Evolutionary conservation across 768 basidiomycete genomes (phyloP), one percentile per base, ranked within the genome.

Genomic region (Clavaria fumosa): DNA sequence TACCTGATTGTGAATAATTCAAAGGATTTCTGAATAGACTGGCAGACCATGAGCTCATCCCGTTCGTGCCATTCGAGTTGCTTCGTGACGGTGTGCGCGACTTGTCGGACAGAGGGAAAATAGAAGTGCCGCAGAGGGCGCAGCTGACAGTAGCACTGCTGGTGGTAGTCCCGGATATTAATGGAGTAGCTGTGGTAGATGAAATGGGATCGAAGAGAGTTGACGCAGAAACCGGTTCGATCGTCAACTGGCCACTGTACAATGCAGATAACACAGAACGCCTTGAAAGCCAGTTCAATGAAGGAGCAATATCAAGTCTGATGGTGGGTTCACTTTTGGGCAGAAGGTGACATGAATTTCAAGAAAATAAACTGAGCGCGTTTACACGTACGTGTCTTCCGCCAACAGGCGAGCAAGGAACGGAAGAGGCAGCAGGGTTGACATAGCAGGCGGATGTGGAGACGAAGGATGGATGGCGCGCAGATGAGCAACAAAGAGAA

Each of bases 271-370:
- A 66, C 17, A 97, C 80, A 3, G 77, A 76, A 20, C 89, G 75
- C 19, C 90, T 71, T 11, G 82, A 80, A n/a, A 97, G 66, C 84
- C 86, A 97, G 50, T 85, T 90, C 23, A 99, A 62, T 9, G 89
- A 84, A 0, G 91, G 86, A 0, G 95, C 90, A n/a, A 84, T 62
- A 51, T 97, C 95, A 12, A 99, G 69, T 6, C 95, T 78, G 21
- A 95, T 63, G 0, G 90, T 86, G 0, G 93, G 86, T 48, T 99
- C 93, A 17, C 90, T 88, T 53, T 3, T 41, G 40, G 41, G 19
- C 23, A 23, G 28, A 43, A 41, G 23, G 22, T 5, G 37, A 26
- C 2, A n/a, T 31, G 28, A 32, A 17, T 15, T 11, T 23, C 45
- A 39, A 52, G 38, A 43, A 33, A 34, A 40, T 18, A n/a, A 12